phyloP scores from a whole-genome alignment of 805 yeast species.

The Zygoascus tannicola region DNA sequence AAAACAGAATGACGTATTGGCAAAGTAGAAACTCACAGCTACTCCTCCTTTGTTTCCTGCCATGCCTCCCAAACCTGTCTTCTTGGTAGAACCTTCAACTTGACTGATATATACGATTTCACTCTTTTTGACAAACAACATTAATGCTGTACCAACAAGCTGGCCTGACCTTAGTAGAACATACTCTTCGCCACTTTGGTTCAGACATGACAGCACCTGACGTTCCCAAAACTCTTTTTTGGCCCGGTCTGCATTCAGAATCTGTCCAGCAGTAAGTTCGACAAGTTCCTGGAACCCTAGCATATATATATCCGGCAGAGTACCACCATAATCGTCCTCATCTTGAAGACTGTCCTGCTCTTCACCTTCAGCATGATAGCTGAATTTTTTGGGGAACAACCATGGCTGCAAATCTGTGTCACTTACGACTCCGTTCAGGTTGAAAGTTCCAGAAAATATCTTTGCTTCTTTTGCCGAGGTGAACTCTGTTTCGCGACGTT shows the following conservation, averaged over 20 bases:
- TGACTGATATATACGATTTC: slow-evolving; percentile 56
- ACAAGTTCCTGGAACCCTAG: slow-evolving; percentile 92
- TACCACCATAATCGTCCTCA: slow-evolving; percentile 14
- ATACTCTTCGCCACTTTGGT: slow-evolving; percentile 43
- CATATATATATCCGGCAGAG: slow-evolving; percentile 64
- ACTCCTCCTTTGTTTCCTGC: slow-evolving; percentile 97
- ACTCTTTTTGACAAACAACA: slow-evolving; percentile 58
- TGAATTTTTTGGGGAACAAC: slow-evolving; percentile 56
- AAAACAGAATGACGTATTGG: slow-evolving; percentile 70
- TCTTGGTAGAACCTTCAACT: slow-evolving; percentile 90
- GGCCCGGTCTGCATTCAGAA: slow-evolving; percentile 75
- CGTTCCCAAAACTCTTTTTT: slow-evolving; percentile 73
- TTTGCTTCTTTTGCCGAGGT: slow-evolving; percentile 52
- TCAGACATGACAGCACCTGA: slow-evolving; percentile 52
- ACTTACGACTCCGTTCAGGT: slow-evolving; percentile 64
- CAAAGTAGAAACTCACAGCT: slow-evolving; percentile 79
- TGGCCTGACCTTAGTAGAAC: slow-evolving; percentile 74
- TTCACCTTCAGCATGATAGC: background rate
- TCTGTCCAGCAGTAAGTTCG: slow-evolving; percentile 85
- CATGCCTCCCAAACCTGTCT: slow-evolving; percentile 94
- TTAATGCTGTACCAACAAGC: slow-evolving; percentile 76
- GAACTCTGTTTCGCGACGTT: slow-evolving; percentile 41
- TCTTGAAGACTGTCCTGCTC: background rate
- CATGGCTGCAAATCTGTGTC: slow-evolving; percentile 59
- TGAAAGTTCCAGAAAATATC: slow-evolving; percentile 76